Evolutionary conservation across 2,329 filamentous ascomycete species (phyloP), one percentile per base, ranked within the genome.

Genomic region (Delphinella strobiligena): DNA sequence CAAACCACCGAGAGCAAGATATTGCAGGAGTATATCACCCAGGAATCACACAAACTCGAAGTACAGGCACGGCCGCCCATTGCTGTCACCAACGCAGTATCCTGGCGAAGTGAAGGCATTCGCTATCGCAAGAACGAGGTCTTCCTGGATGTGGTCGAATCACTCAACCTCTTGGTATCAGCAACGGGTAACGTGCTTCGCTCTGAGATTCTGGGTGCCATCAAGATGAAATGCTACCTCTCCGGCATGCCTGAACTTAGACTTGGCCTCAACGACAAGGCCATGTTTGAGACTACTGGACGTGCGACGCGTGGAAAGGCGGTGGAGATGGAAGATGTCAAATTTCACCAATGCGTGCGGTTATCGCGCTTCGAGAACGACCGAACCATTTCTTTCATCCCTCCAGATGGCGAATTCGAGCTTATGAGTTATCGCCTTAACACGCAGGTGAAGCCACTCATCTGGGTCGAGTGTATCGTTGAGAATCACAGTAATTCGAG

Each of bases 151-250:
- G 91, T 98, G 24, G 78, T 98, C 52, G 91, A 98, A 65, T 93
- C 84, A 36, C 76, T 98, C 54, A 98, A 98, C 64, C 76, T 98
- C 27, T 77, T 98, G 15, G 91, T 98, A 15, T 93, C 86, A 39
- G 78, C 88, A 40, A 93, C 86, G 53, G 91, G 91, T 61, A 96
- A 94, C 58, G 91, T 98, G 4, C 69, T 98, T 45, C 82, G 91
- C 17, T 94, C 87, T 5, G 91, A 98, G 66, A 98, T 98, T 52
- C 71, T 98, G 17, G 91, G 91, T 40, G 88, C 91, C 32, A 80
- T 98, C 62, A 98, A 98, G 69, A 95, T 98, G 91, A 98, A 98
- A 67, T 98, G 91, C 66, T 98, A 98, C 59, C 72, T 98, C 12
- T 94, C 86, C 34, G 91, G 91, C 43, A 98, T 98, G 91, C 91